Percentiles rank a stretch among this genome's conserved stretches.
Evolutionary conservation across 2,329 filamentous ascomycete species (phyloP).

Genomic region (Aureobasidium mangrovei): DNA sequence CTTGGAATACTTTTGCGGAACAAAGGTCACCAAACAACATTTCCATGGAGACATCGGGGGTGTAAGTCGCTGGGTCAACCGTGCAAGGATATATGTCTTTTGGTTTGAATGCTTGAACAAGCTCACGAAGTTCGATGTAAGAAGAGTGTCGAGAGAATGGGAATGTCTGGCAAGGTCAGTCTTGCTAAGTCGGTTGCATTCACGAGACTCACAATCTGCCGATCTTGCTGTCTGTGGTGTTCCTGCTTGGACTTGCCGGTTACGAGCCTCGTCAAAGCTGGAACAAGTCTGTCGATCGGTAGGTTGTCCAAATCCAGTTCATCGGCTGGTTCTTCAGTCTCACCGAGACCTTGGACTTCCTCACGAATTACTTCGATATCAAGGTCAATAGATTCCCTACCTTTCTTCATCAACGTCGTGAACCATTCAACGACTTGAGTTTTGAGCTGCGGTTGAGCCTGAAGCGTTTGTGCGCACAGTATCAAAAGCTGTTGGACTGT

Average conservation of each 20-base stretch:
- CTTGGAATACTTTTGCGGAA: constrained; percentile 46
- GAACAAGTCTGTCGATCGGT: constrained; percentile 25
- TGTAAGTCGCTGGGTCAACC: constrained; percentile 53
- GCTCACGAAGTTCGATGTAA: constrained; percentile 64
- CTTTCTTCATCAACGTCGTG: constrained; percentile 16
- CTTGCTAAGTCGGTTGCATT: not conserved
- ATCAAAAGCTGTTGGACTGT: constrained; percentile 46
- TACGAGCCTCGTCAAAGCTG: constrained; percentile 24
- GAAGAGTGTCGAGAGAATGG: constrained; percentile 88
- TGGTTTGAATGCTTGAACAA: constrained; percentile 61
- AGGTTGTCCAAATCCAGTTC: constrained; percentile 20
- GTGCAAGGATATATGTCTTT: constrained; percentile 79
- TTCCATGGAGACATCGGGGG: constrained; percentile 52
- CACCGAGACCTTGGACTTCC: constrained; percentile 8
- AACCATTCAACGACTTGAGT: constrained; percentile 30
- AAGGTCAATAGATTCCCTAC: constrained; percentile 20
- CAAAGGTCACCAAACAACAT: constrained; percentile 65
- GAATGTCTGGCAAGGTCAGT: constrained; percentile 42
- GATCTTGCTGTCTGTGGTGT: constrained; percentile 16
- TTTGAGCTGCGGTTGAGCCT: constrained; percentile 27
- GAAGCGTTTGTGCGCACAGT: constrained; percentile 38
- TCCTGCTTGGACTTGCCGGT: constrained; percentile 20
- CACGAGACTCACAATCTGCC: constrained; percentile 21
- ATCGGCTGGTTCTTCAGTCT: constrained; percentile 7
- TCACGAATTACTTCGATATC: constrained; percentile 15